These are phyloP conservation scores for Hydrangea macrophylla DNA, from an alignment of 148 eudicot species.

Conservation along the genomic window DNA sequence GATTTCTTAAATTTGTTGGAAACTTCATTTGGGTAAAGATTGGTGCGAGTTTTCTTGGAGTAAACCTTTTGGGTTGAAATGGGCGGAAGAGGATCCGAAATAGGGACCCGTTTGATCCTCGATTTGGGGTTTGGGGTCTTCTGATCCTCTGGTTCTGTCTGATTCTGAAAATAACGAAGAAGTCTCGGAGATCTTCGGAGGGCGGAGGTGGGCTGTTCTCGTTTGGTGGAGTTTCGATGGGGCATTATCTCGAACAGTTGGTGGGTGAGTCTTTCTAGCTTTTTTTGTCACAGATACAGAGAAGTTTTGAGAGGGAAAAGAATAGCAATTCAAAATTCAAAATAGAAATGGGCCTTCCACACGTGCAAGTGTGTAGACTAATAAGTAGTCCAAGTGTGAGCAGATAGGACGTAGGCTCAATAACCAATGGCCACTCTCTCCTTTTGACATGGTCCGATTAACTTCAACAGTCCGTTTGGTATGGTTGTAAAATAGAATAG, in stretches of 20 bases:
- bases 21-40: not conserved
- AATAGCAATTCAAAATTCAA: not conserved
- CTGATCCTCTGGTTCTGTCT: constrained; percentile 10
- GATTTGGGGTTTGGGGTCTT: constrained; percentile 23
- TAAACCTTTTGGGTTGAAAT: constrained; percentile 3
- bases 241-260: constrained; percentile 63
- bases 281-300: too few species aligned
- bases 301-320: not conserved
- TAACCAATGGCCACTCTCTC: too few species aligned
- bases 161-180: constrained; percentile 16
- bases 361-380: not conserved
- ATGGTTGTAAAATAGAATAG: too few species aligned
- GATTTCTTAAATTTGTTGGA: not conserved
- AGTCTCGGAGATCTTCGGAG: constrained; percentile 60
- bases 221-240: constrained; percentile 19
- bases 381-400: not conserved
- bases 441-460: too few species aligned
- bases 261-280: too few species aligned
- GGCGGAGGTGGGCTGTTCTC: constrained; percentile 18
- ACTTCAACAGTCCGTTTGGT: too few species aligned
- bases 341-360: not conserved
- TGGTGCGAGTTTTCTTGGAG: constrained; percentile 6
- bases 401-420: not conserved
- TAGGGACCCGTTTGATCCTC: not conserved
- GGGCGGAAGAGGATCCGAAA: constrained; percentile 4